Percentiles rank a stretch among this genome's conserved stretches.
Conservation (phyloP, 1,284 basidiomycete species). For the Albatrellus sp. region DNA sequence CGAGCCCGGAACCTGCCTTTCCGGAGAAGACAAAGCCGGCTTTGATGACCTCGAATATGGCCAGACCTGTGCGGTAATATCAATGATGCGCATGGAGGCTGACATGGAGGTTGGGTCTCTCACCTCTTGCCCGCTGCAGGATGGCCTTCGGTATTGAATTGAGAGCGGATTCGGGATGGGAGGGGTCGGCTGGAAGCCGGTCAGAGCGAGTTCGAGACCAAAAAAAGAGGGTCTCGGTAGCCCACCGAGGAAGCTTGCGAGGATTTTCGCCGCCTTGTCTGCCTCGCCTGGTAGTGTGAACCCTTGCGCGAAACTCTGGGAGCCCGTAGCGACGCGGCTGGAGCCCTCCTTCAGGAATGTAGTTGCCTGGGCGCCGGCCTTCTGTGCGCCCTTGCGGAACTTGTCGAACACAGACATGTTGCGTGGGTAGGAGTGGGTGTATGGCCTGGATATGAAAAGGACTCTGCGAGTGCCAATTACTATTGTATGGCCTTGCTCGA, state of each 20-base stretch:
- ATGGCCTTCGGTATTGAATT: constrained; percentile 95
- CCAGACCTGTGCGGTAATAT: no score
- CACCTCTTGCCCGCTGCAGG: constrained; percentile 79
- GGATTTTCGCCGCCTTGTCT: constrained; percentile 84
- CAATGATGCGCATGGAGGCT: not conserved
- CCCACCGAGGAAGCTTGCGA: constrained; percentile 81
- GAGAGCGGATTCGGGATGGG: constrained; percentile 80
- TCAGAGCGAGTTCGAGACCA: not conserved
- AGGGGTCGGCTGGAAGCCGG: constrained; percentile 64
- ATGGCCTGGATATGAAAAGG: not conserved
- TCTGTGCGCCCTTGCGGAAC: constrained; percentile 69
- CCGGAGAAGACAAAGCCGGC: constrained; percentile 95
- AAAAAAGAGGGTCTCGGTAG: constrained; percentile 11
- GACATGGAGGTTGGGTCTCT: constrained; percentile 8
- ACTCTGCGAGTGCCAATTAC: not conserved
- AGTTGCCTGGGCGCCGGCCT: constrained; percentile 70
- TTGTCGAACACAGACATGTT: constrained; percentile 64
- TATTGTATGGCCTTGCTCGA: no score
- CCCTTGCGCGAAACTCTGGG: constrained; percentile 66
- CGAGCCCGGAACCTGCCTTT: constrained; percentile 89
- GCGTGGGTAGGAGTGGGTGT: not conserved
- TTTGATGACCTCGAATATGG: constrained; percentile 90
- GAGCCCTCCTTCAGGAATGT: constrained; percentile 59
- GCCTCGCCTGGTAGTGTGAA: constrained; percentile 83
- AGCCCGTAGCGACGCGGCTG: constrained; percentile 56